Percentiles rank a stretch among this genome's conserved stretches.
Evolutionary conservation across 139 green algal species (phyloP).

Genomic region (Coelastrella sp.): DNA sequence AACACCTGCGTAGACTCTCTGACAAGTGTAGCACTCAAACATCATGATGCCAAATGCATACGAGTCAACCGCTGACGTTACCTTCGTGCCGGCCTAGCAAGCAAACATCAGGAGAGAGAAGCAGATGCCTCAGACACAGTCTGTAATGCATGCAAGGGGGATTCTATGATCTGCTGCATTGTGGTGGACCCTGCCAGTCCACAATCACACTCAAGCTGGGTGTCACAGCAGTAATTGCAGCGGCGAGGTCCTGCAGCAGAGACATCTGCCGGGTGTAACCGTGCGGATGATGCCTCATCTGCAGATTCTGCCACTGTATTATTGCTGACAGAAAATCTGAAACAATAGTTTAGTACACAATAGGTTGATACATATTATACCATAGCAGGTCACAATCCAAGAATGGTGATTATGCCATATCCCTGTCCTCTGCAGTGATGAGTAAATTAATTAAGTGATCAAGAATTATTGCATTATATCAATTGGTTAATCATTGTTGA

Average conservation of each 20-base stretch:
- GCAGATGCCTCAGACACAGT: neutral
- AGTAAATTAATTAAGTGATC: no score
- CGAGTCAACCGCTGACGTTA: slow-evolving; percentile 34
- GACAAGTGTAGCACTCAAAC: slow-evolving; percentile 43
- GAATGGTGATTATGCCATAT: neutral
- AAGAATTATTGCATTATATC: neutral
- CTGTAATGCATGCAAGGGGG: neutral
- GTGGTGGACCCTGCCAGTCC: neutral
- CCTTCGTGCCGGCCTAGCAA: slow-evolving; percentile 26
- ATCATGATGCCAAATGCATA: slow-evolving; percentile 51
- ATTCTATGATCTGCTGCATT: neutral
- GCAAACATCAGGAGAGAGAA: neutral
- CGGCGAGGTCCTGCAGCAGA: no score
- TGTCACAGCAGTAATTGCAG: no score
- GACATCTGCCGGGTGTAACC: no score
- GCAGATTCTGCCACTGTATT: no score
- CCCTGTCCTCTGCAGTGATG: no score
- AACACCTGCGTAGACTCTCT: slow-evolving; percentile 22
- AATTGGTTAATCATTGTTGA: neutral
- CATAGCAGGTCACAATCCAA: neutral
- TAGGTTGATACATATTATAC: neutral
- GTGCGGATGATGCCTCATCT: no score
- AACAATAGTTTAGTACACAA: neutral
- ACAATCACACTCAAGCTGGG: neutral
- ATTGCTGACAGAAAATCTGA: no score